Conservation (phyloP, 768 basidiomycete genomes). For the Russula sp. region DNA sequence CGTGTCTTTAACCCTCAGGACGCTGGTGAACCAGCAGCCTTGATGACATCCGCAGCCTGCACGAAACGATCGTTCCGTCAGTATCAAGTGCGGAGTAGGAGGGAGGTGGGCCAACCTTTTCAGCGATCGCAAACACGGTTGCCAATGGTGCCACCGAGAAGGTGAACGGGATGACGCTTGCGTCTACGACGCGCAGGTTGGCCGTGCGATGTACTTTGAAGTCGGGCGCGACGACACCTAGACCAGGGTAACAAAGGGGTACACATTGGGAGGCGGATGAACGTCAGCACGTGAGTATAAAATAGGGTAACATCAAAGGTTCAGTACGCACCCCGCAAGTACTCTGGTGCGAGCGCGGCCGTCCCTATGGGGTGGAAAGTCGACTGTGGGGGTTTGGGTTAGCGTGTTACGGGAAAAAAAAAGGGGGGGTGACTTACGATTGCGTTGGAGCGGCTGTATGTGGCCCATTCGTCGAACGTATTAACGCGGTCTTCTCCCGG, state of each 20-base stretch:
- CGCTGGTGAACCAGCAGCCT: constrained; percentile 1
- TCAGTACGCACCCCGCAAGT: constrained; percentile 28
- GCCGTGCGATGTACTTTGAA: constrained; percentile 39
- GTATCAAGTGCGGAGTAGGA: background rate
- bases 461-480: constrained; percentile 21
- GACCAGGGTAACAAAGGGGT: background rate
- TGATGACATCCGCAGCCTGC: constrained; percentile 21
- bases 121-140: constrained; percentile 21
- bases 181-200: constrained; percentile 36
- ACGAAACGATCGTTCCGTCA: background rate
- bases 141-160: constrained; percentile 22
- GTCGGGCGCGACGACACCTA: constrained; percentile 39
- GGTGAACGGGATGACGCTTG: constrained; percentile 21
- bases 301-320: too few species aligned
- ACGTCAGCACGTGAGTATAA: too few species aligned
- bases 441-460: constrained; percentile 19
- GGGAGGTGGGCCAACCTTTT: constrained; percentile 14
- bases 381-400: constrained; percentile 1
- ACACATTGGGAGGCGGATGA: too few species aligned
- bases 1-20: background rate
- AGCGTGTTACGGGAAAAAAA: background rate
- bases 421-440: constrained; percentile 2
- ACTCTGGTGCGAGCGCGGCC: constrained; percentile 37
- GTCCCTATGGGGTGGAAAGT: constrained; percentile 30
- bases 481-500: constrained; percentile 10